A percentile compares a stretch with the other conserved stretches of the same genome.
These are phyloP conservation scores for Starmerella bacillaris DNA, from an alignment of 805 yeast species.

Conservation along the genomic window DNA sequence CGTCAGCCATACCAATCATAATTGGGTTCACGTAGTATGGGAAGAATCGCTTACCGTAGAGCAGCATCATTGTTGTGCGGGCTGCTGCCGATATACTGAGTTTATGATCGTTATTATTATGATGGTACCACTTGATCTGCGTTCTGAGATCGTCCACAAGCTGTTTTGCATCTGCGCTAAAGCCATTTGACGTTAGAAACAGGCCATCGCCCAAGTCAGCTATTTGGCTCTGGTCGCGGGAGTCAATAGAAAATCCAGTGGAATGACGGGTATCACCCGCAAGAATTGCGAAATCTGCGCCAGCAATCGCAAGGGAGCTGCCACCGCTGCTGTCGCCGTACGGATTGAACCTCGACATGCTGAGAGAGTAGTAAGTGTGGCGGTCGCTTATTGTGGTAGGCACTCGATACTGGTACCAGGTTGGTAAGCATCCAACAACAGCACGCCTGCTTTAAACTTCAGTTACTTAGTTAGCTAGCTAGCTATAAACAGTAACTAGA, in stretches of 20 bases:
- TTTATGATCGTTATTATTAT: conserved; percentile 55
- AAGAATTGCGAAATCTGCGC: conserved; percentile 86
- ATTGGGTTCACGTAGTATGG: conserved; percentile 94
- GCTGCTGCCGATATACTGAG: conserved; percentile 62
- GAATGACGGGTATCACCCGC: conserved; percentile 99
- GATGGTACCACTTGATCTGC: conserved; percentile 66
- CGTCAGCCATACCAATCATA: conserved; percentile 79
- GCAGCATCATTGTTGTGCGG: conserved; percentile 69
- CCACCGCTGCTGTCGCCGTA: conserved; percentile 55
- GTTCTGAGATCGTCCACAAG: conserved; percentile 49
- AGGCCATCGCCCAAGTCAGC: conserved; percentile 76
- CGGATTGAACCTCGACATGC: conserved; percentile 16
- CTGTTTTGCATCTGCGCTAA: conserved; percentile 86
- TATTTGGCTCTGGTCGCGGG: conserved; percentile 82
- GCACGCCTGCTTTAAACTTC: no score
- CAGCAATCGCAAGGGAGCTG: conserved; percentile 92
- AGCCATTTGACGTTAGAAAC: conserved; percentile 83
- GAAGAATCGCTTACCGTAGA: conserved; percentile 86
- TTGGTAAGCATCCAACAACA: no score
- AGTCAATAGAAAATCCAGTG: conserved; percentile 79
- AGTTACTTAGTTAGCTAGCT: no score
- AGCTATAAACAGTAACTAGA: no score
- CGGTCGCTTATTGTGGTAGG: no score
- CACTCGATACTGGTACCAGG: no score
- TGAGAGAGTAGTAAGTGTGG: no score